Evolutionary conservation across 164 flowering plant genomes (phyloP), one percentile per base, ranked within the genome.

Genomic region (Berberis thunbergii): DNA sequence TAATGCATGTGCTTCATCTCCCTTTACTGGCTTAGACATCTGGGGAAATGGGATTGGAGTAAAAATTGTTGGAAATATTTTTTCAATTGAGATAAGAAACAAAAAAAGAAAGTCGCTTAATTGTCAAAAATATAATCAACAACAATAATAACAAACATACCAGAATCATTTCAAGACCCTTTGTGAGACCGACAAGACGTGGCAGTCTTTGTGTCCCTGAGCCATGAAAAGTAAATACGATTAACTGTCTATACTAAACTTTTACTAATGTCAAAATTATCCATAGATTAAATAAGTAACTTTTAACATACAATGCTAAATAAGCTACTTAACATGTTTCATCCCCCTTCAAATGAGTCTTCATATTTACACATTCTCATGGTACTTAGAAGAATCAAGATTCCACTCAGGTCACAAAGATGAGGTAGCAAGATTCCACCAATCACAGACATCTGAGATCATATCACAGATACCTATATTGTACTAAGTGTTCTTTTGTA

Each of bases 91-190:
- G 9, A 59, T 2, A 9, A 58, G 11, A 42, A 3, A 3, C n/a
- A 11, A 9, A 58, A 6, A 59, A 43, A 43, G 44, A 43, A 43
- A 43, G 26, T 26, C 26, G 26, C 26, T 26, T 26, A 26, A 26
- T 26, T 26, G 26, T 26, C 26, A 42, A 41, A 48, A 13, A 5
- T 62, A 40, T 11, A 1, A 12, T 50, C 40, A 58, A 43, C 4
- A 59, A 13, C 10, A 44, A 67, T 1, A 57, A 26, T 26, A 26
- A 26, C 26, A 26, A 26, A 55, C 80, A 49, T 81, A 95, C 99
- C 92, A 95, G 76, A 83, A 95, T 95, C 97, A 95, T 95, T 79
- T 91, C 99, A 78, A 95, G 97, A 60, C 96, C 80, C 75, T 89
- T 95, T 41, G 97, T 49, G 61, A 89, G 84, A 7, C 99, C 98